Conservation (phyloP, 495 filamentous ascomycete species). For the Neurospora sp. region DNA sequence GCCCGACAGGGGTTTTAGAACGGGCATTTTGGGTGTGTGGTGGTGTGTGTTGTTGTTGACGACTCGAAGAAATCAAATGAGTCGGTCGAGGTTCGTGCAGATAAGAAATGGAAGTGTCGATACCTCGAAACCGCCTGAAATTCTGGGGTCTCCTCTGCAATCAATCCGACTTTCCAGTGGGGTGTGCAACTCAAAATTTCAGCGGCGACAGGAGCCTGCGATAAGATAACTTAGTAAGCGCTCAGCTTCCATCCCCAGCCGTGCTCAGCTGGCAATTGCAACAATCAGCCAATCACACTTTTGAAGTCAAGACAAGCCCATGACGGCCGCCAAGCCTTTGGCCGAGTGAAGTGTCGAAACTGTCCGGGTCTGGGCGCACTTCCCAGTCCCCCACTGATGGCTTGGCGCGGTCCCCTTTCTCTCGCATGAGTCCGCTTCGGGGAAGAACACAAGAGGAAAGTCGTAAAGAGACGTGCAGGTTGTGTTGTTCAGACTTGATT, state of each 20-base stretch:
- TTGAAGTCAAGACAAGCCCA: background rate
- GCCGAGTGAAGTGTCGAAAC: background rate
- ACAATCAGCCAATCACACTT: background rate
- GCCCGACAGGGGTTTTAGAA: constrained; percentile 15
- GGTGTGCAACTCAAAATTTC: constrained; percentile 14
- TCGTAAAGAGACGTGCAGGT: background rate
- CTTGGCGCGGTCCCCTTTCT: background rate
- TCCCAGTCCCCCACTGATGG: background rate
- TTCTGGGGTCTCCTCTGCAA: background rate
- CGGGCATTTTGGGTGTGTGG: constrained; percentile 15
- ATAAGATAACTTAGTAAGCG: constrained; percentile 8
- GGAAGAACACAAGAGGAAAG: background rate
- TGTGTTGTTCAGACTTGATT: background rate
- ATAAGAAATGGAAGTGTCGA: background rate
- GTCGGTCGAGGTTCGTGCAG: background rate
- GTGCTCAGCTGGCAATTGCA: background rate
- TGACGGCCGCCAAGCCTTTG: constrained; percentile 22
- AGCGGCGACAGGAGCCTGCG: background rate
- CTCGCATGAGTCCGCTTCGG: background rate
- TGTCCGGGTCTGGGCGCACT: background rate
- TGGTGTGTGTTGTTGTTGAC: no score
- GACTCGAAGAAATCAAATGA: background rate
- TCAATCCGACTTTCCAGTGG: background rate
- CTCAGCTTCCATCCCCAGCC: background rate
- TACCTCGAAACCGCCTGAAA: background rate